Conservation (phyloP, 306 rosid species). For the Gleditsia sinensis region DNA sequence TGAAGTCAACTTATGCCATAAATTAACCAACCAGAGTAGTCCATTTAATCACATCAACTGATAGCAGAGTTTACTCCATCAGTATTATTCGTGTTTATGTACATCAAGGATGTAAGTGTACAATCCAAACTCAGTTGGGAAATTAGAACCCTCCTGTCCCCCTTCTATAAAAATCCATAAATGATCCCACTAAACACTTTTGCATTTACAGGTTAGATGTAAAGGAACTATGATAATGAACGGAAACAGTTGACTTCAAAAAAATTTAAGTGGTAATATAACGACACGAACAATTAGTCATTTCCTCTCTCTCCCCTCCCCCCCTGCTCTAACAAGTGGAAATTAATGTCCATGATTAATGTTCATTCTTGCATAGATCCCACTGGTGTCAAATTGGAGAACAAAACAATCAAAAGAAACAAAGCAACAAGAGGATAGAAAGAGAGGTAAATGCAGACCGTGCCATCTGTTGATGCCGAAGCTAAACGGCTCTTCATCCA, state of each 20-base stretch:
- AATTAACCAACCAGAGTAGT: background rate
- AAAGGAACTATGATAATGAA: background rate
- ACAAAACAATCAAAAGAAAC: conserved; percentile 23
- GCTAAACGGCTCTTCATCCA: conserved; percentile 81
- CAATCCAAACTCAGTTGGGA: background rate
- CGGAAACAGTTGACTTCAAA: background rate
- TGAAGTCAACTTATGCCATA: background rate
- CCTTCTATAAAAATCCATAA: background rate
- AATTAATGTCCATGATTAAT: no score
- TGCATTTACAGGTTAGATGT: background rate
- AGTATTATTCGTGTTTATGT: background rate
- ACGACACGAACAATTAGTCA: background rate
- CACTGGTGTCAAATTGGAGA: conserved; percentile 22
- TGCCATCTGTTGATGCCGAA: conserved; percentile 76
- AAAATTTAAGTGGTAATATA: no score
- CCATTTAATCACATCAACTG: background rate
- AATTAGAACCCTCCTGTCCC: no score
- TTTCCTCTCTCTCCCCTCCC: background rate
- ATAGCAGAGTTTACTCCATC: background rate
- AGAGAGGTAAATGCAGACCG: conserved; percentile 51
- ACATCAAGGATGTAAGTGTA: background rate
- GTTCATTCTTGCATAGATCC: conserved; percentile 20
- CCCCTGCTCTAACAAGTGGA: no score
- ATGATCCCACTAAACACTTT: background rate
- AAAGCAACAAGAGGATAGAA: conserved; percentile 20